Conservation (phyloP, 306 rosid genomes). For the barrel medic (Medicago truncatula) region DNA sequence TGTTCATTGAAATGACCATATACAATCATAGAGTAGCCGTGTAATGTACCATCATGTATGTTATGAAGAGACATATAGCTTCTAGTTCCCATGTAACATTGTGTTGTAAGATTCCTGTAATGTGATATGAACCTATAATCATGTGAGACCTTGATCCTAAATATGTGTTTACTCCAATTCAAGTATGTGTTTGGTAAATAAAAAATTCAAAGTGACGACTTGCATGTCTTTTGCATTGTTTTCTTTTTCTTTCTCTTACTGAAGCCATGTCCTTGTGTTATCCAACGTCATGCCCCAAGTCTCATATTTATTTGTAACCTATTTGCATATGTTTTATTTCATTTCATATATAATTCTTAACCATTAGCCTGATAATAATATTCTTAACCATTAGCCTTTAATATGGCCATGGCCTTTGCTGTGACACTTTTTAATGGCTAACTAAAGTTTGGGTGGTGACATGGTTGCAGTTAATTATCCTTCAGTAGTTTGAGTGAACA, state of each 20-base stretch:
- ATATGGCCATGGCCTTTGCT: too few species aligned
- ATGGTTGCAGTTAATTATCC: too few species aligned
- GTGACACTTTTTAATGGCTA: too few species aligned
- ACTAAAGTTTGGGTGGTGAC: too few species aligned
- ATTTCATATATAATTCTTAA: neutral
- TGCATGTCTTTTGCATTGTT: too few species aligned
- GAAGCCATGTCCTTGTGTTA: neutral
- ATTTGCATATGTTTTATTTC: constrained; percentile 1
- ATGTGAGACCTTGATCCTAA: constrained; percentile 44
- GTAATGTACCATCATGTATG: constrained; percentile 59
- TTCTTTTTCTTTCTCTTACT: too few species aligned
- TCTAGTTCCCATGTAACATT: constrained; percentile 54
- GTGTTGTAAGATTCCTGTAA: constrained; percentile 63
- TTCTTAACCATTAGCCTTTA: neutral
- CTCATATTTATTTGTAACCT: neutral
- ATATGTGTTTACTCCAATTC: constrained; percentile 24
- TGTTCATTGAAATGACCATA: constrained; percentile 64
- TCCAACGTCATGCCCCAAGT: neutral
- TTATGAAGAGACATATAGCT: constrained; percentile 59
- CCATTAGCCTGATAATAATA: neutral
- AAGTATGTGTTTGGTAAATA: neutral
- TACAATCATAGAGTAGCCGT: constrained; percentile 69
- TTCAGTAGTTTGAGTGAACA: neutral
- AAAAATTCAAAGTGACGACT: too few species aligned
- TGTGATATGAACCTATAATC: constrained; percentile 55